These are phyloP conservation scores for Fusarium dimerum DNA, from an alignment of 2,329 filamentous ascomycete genomes.

Conservation along the genomic window DNA sequence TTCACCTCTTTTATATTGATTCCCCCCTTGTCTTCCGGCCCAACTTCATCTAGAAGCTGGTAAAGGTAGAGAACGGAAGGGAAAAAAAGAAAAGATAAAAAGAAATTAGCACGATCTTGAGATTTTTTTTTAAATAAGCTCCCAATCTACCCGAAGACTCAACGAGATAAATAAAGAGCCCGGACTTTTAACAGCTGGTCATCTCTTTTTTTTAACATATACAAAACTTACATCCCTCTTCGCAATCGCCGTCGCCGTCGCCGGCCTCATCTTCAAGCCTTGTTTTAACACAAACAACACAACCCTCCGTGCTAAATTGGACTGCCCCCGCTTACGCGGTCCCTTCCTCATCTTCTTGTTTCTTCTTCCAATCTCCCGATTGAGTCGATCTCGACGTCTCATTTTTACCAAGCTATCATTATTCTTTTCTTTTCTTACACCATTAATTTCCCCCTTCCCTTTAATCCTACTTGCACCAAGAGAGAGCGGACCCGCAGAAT, in stretches of 20 bases:
- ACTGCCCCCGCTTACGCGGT: constrained; percentile 3
- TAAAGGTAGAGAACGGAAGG: too few species aligned
- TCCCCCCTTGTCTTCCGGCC: too few species aligned
- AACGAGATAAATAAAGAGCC: too few species aligned
- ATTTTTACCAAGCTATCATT: neutral
- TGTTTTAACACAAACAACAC: constrained; percentile 8
- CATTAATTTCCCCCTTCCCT: neutral
- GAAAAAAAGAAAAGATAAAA: too few species aligned
- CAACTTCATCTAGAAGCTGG: too few species aligned
- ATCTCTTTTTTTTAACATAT: constrained; percentile 1
- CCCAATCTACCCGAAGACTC: too few species aligned
- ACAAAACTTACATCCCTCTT: constrained; percentile 1
- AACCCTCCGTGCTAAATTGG: constrained; percentile 19
- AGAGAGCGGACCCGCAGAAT: too few species aligned
- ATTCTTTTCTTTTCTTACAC: neutral
- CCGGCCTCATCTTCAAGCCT: constrained; percentile 30
- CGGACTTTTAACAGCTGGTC: neutral
- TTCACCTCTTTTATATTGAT: too few species aligned
- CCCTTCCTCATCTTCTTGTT: constrained; percentile 3
- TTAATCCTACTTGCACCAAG: neutral
- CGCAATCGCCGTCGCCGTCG: constrained; percentile 16
- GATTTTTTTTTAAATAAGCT: too few species aligned
- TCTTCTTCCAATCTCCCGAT: neutral
- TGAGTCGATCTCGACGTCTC: neutral
- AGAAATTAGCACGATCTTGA: too few species aligned